Evolutionary conservation across 176 grass and related monocot species (phyloP), one percentile per base, ranked within the genome.

Genomic region (Carex pumila): DNA sequence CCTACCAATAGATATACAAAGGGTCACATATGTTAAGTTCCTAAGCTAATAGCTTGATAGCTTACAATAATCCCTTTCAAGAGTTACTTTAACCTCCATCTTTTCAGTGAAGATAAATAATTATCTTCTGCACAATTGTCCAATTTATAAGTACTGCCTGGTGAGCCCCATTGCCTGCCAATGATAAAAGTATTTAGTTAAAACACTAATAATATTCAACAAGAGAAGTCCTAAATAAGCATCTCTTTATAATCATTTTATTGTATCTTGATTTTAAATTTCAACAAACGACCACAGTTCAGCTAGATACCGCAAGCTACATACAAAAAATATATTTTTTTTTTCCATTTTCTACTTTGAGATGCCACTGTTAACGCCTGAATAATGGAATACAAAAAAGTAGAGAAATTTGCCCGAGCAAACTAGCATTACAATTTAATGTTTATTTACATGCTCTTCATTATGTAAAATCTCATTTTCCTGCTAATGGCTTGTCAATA

Each of bases 1-100:
- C 73, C 73, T 57, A 57, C 73, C 73, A 78, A 78, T 34, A 78
- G 18, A 78, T 50, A 78, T 78, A 78, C 73, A 32, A 34, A 78
- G 73, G 71, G 29, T 78, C 12, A 57, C 73, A 56, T 30, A 54
- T 57, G 73, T 78, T 36, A 78, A 78, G 52, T 78, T 57, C 73
- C 73, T 78, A 78, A 57, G 73, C 52, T 78, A 78, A 78, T 29
- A 57, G 52, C 22, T 34, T 57, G 73, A 78, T 57, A 56, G 73
- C 71, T 75, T 53, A 75, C 19, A 54, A 54, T 25, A 49, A 75
- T 29, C 71, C 71, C 6, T 45, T 75, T 54, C 71, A 53, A 22
- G 31, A n/a, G 66, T 34, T 37, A 70, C 5, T 71, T 71, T 18
- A 78, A 69, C 31, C 14, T 54, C 49, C 71, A 45, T 76, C 21